Conservation (phyloP, 257 asterid species). For the Nemophila menziesii region DNA sequence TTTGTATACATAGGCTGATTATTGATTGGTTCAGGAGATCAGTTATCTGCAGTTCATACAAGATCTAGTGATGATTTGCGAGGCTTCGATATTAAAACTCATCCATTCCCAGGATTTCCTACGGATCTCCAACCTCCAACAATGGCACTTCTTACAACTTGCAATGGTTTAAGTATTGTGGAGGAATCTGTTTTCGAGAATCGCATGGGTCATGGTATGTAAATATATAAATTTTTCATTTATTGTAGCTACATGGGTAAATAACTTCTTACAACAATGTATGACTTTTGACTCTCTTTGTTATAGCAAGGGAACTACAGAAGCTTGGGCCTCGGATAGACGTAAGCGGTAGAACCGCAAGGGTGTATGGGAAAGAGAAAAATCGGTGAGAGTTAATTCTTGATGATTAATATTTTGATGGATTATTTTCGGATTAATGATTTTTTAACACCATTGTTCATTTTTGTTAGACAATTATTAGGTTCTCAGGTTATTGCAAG, state of each 20-base stretch:
- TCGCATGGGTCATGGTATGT: slow-evolving; percentile 35
- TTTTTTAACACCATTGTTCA: not conserved
- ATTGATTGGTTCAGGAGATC: slow-evolving; percentile 4
- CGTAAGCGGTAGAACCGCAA: slow-evolving; percentile 17
- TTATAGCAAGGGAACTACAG: slow-evolving; percentile 27
- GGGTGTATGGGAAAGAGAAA: slow-evolving; percentile 11
- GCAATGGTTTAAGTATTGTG: slow-evolving; percentile 23
- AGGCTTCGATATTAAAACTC: slow-evolving; percentile 22
- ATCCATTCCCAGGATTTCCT: slow-evolving; percentile 39
- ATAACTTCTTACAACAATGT: no score
- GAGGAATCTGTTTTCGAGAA: slow-evolving; percentile 35
- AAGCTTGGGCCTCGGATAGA: slow-evolving; percentile 28
- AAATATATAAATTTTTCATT: not conserved
- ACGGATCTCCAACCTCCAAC: slow-evolving; percentile 40
- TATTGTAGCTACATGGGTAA: no score
- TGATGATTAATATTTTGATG: not conserved
- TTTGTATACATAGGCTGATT: not conserved
- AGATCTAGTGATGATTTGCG: slow-evolving; percentile 10
- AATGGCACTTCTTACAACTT: slow-evolving; percentile 30
- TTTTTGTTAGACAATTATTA: slow-evolving; percentile 14
- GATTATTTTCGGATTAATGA: not conserved
- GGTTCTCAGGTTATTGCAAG: slow-evolving; percentile 26
- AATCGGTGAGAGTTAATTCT: slow-evolving; percentile 11
- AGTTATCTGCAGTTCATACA: slow-evolving; percentile 20
- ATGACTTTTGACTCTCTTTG: not conserved